These are phyloP conservation scores for Thuja plicata DNA, from an alignment of 83 land plant genomes.

Conservation along the genomic window DNA sequence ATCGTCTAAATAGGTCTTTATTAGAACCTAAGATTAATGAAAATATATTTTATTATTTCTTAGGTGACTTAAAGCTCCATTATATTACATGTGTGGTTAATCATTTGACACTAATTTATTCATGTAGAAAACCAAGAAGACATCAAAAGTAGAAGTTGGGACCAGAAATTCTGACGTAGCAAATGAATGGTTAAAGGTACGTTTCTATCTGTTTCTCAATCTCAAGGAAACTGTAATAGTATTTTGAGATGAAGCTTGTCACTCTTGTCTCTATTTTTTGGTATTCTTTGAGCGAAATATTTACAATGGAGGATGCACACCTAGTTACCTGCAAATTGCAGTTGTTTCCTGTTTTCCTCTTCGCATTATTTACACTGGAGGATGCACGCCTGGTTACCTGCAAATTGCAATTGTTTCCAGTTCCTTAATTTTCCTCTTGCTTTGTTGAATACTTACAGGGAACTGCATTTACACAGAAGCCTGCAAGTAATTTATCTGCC, in stretches of 20 bases:
- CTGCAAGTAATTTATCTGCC: background rate
- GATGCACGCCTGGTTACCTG: background rate
- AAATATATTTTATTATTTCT: background rate
- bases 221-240: background rate
- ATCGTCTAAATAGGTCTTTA: background rate
- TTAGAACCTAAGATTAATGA: background rate
- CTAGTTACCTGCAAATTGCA: background rate
- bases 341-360: too few relatives aligned
- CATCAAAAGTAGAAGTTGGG: slow-evolving; percentile 73
- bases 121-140: slow-evolving; percentile 64
- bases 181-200: slow-evolving; percentile 58
- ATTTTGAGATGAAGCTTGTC: background rate
- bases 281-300: background rate
- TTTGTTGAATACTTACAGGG: slow-evolving; percentile 24
- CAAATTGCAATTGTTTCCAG: too few relatives aligned
- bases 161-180: slow-evolving; percentile 24
- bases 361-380: slow-evolving; percentile 11
- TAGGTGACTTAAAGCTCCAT: too few relatives aligned
- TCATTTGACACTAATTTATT: background rate
- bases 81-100: background rate
- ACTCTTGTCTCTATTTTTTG: background rate
- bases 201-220: background rate
- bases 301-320: background rate
- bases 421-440: background rate
- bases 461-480: slow-evolving; percentile 26